Base-by-base conservation (phyloP, 805 yeast genomes). In the Kazachstania taianensis region DNA sequence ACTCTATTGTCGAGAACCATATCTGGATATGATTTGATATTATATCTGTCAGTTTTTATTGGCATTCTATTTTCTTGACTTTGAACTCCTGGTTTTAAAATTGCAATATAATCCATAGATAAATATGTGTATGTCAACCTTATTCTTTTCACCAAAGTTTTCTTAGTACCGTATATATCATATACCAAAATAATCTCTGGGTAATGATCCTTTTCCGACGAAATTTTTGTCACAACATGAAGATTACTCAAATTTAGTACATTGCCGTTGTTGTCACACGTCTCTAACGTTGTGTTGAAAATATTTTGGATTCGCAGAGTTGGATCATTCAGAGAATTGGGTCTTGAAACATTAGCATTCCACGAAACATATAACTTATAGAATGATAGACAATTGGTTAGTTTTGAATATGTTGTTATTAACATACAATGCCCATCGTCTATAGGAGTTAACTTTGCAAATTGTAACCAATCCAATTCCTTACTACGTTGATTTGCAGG, bases 401-500 rank as follows among this genome's bases (percentile, higher is more conserved):
- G 24, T 27, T 41, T 49, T 5, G 61, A 56, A 31, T 47, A 53
- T 2, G 55, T 48, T 10, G 58, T 42, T 5, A 59, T 43, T 13
- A 57, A 41, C 41, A 55, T 36, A 26, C 55, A 42, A 35, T 59
- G 60, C 4, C 49, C 57, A 29, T 57, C 60, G 20, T 43, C 47
- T 28, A 57, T 50, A 18, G 60, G 59, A 1, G 61, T 54, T 22
- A 57, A 45, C 30, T 50, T 52, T 5, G 59, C 59, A 40, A 42
- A 45, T 29, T 52, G 48, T 15, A 59, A 35, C 58, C 61, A 55
- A 18, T 56, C 58, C 10, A 49, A 35, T 32, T 55, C 61, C 25
- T 53, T 50, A 4, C 36, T 36, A 17, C 49, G 42, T 30, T 43
- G 45, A 22, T 48, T 46, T 19, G 46, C 49, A n/a, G n/a, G n/a